Base-by-base conservation (phyloP, 305 asterid species). In the Galium porrigens region DNA sequence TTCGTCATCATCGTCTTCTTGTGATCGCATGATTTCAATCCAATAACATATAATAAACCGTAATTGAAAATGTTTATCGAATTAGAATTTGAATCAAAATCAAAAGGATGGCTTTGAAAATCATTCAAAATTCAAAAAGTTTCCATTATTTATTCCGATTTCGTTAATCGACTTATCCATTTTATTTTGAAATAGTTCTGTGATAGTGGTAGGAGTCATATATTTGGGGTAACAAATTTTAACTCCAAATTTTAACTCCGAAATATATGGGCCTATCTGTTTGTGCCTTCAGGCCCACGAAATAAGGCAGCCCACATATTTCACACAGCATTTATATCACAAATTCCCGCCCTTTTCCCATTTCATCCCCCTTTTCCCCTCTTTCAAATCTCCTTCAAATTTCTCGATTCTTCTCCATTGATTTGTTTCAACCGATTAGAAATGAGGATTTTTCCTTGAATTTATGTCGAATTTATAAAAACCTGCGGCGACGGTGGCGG, bases 351-450 rank as follows among this genome's bases (percentile, higher is more conserved):
- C 33, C 34, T 53, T 46, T 15, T 15, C 33, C 58, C 12, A 6
- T 52, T 9, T 17, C 57, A 1, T 18, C 11, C 10, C 17, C 32
- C 32, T 18, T n/a, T 51, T 8, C 58, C 58, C 6, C 56, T 18
- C 58, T 53, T 53, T 25, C 51, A 44, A 44, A 20, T 53, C 58
- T 53, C 58, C 58, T 53, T 53, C 25, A 7, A 51, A 25, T 51
- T 51, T 51, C 30, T 52, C 15, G 11, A 52, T 52, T 10, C 58
- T 18, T 52, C 29, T 49, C 55, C 18, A 17, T 49, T n/a, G n/a
- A 3, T 3, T 22, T 49, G 5, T 14, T 14, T 14, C 2, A n/a
- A 15, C 20, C 25, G 55, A 49, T 15, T 5, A 15, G 9, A 49
- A 49, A 0, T 49, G 11, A 37, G 44, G 44, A 37, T 0, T 0